Conservation (phyloP, 1,139 yeast species). For the Kluyveromyces sp. region DNA sequence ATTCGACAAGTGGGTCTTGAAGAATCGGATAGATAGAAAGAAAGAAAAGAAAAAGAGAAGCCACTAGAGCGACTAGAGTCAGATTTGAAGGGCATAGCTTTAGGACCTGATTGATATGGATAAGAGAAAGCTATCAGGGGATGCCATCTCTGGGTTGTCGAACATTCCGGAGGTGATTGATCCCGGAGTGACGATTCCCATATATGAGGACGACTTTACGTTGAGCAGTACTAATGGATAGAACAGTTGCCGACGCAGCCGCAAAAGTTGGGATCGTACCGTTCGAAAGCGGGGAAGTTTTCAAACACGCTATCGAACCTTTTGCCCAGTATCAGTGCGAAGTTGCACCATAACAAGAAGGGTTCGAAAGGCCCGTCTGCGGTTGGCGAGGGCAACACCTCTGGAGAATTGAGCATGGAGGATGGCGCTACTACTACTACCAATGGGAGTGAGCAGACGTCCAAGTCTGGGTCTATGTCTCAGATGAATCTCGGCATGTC, state of each 20-base stretch:
- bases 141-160: too few relatives aligned
- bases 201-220: constrained; percentile 21
- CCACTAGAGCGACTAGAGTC: too few relatives aligned
- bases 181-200: constrained; percentile 28
- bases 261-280: constrained; percentile 25
- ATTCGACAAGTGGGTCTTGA: too few relatives aligned
- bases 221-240: constrained; percentile 1
- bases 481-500: constrained; percentile 10
- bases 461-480: constrained; percentile 13
- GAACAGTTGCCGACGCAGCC: constrained; percentile 13
- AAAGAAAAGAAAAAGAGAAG: too few relatives aligned
- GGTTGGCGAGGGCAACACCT: constrained; percentile 4
- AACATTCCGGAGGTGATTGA: neutral
- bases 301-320: constrained; percentile 28
- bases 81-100: too few relatives aligned
- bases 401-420: constrained; percentile 5
- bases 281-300: constrained; percentile 27
- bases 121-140: too few relatives aligned
- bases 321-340: constrained; percentile 29
- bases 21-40: too few relatives aligned
- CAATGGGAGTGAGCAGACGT: constrained; percentile 6
- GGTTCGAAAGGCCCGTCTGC: constrained; percentile 9
- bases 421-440: constrained; percentile 8
- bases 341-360: constrained; percentile 27
- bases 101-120: too few relatives aligned